A percentile compares a stretch with the other conserved stretches of the same genome.
Evolutionary conservation across 352 stramenopile genomes (phyloP).

Genomic region (Peronospora destructor): DNA sequence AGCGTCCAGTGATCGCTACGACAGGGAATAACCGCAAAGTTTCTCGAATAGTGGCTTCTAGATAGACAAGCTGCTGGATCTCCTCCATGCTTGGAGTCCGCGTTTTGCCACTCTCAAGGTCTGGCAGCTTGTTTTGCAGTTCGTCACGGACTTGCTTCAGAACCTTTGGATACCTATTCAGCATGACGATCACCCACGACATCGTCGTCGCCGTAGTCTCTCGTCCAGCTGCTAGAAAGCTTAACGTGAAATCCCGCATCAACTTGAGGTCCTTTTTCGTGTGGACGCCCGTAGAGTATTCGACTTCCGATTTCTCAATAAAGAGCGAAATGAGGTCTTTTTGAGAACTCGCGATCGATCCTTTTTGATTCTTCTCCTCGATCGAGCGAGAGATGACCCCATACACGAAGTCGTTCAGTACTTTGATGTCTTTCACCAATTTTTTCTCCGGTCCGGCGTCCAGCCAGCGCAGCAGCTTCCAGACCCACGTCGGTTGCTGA

Average conservation of each 20-base stretch:
- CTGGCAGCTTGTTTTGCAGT: constrained; percentile 37
- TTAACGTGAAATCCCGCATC: constrained; percentile 79
- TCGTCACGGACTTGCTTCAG: constrained; percentile 37
- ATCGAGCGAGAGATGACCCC: constrained; percentile 34
- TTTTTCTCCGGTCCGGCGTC: constrained; percentile 35
- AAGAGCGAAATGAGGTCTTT: constrained; percentile 52
- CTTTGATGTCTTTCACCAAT: constrained; percentile 26
- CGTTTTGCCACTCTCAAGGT: constrained; percentile 23
- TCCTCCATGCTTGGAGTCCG: constrained; percentile 28
- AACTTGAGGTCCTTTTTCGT: constrained; percentile 34
- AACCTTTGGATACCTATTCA: constrained; percentile 48
- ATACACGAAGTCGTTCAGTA: constrained; percentile 28
- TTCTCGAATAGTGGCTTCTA: constrained; percentile 46
- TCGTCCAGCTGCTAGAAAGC: constrained; percentile 59
- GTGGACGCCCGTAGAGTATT: constrained; percentile 25
- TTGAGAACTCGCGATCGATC: not conserved
- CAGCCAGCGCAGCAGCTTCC: constrained; percentile 39
- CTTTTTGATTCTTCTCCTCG: constrained; percentile 20
- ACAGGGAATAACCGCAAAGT: constrained; percentile 54
- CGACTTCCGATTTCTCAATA: constrained; percentile 30
- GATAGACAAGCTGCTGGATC: constrained; percentile 37
- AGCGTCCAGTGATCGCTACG: constrained; percentile 48
- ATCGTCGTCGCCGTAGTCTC: constrained; percentile 71
- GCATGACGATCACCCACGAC: constrained; percentile 66
- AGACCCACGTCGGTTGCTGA: constrained; percentile 30